Conservation (phyloP, 345 rosid species). For the Corchorus olitorius region DNA sequence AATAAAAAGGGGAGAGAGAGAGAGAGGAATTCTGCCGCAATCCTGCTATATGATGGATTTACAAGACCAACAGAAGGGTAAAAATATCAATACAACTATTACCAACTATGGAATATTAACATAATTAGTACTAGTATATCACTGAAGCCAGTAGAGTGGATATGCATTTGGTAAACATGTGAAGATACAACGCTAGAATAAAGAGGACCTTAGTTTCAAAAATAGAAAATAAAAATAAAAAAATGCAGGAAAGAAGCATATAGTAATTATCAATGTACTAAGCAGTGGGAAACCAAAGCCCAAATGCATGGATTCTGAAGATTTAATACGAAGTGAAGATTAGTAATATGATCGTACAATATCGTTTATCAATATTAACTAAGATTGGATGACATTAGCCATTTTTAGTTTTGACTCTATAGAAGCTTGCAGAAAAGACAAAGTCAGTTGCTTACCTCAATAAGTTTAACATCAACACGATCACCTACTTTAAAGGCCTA, state of each 20-base stretch:
- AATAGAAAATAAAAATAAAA: too few relatives aligned
- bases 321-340: conserved; percentile 4
- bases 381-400: neutral
- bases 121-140: neutral
- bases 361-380: neutral
- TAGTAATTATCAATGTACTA: neutral
- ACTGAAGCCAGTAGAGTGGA: neutral
- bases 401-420: conserved; percentile 2
- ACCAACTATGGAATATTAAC: conserved; percentile 3
- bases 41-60: neutral
- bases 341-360: neutral
- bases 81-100: neutral
- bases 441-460: conserved; percentile 59
- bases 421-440: conserved; percentile 12
- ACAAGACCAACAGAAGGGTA: neutral
- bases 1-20: too few relatives aligned
- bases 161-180: neutral
- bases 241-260: neutral
- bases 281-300: neutral
- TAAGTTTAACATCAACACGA: conserved; percentile 88
- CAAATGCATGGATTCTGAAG: neutral
- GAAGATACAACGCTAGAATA: neutral
- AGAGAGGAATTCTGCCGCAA: neutral
- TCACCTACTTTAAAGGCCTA: conserved; percentile 93
- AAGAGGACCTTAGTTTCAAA: neutral